A percentile compares a stretch with the other conserved stretches of the same genome.
phyloP scores from a whole-genome alignment of 495 filamentous ascomycete species.

The Aspergillus saccharolyticus region DNA sequence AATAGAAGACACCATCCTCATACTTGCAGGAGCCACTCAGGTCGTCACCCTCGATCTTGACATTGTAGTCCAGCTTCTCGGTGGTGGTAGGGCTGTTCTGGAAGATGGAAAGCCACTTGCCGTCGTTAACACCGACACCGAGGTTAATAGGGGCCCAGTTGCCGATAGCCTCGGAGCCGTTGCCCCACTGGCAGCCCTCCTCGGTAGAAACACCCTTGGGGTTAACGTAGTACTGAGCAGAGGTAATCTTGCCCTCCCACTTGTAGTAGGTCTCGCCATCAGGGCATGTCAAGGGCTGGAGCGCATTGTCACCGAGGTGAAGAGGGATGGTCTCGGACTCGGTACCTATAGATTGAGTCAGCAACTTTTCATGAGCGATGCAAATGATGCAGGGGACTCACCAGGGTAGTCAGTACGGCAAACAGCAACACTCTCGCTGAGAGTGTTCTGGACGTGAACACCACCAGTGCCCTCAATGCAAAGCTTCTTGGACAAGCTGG shows the following conservation, averaged over 20 bases:
- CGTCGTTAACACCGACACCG: constrained; percentile 66
- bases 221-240: constrained; percentile 97
- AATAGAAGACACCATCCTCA: constrained; percentile 54
- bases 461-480: constrained; percentile 70
- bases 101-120: constrained; percentile 82
- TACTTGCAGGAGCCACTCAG: constrained; percentile 66
- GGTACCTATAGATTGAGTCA: constrained; percentile 40
- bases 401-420: constrained; percentile 98
- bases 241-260: constrained; percentile 69
- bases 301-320: constrained; percentile 49
- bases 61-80: constrained; percentile 62
- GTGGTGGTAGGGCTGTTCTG: constrained; percentile 61
- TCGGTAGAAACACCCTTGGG: constrained; percentile 59
- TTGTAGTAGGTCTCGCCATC: constrained; percentile 64
- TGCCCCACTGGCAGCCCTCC: constrained; percentile 78
- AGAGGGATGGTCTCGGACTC: constrained; percentile 82
- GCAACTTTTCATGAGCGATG: not conserved
- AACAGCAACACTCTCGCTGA: constrained; percentile 60
- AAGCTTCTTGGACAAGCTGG: constrained; percentile 56
- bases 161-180: constrained; percentile 55
- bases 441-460: constrained; percentile 67
- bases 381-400: constrained; percentile 3
- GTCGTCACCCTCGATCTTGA: constrained; percentile 63
- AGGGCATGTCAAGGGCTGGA: constrained; percentile 66
- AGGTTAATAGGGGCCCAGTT: constrained; percentile 91